Evolutionary conservation across 2,329 filamentous ascomycete genomes (phyloP), one percentile per base, ranked within the genome.

Genomic region (Phialocephala subalpina): DNA sequence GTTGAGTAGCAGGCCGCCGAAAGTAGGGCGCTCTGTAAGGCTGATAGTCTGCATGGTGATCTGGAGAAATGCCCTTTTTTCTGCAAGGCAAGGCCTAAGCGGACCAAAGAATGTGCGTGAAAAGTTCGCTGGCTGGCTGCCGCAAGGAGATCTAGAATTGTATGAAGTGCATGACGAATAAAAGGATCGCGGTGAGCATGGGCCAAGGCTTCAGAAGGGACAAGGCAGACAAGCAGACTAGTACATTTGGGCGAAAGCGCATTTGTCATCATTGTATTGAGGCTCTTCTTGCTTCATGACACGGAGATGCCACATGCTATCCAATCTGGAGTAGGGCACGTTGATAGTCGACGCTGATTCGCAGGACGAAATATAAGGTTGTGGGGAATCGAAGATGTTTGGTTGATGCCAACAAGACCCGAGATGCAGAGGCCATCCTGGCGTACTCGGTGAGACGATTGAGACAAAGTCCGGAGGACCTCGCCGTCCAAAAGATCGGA

Each of bases 11-110:
- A n/a, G n/a, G n/a, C n/a, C n/a, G n/a, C n/a, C n/a, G n/a, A n/a
- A n/a, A n/a, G 45, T n/a, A 49, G 22, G 45, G 45, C 45, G 11
- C 22, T n/a, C 2, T 5, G 25, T 25, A 53, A 53, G 25, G 49
- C 14, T 53, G 25, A 25, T n/a, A 22, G 22, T 1, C 6, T n/a
- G n/a, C n/a, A n/a, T n/a, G n/a, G n/a, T n/a, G n/a, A n/a, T n/a
- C n/a, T n/a, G n/a, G n/a, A n/a, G n/a, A 53, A 53, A 53, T 53
- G 49, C 49, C 49, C 49, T 53, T 53, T 53, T 53, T 53, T 53
- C 47, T 53, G 49, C 49, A 53, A 8, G 45, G 16, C 25, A 16
- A 27, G 20, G 25, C 25, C 29, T 29, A 29, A 33, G 18, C 14
- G 49, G 14, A 18, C 25, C 49, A 33, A 27, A 33, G 45, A 22